phyloP scores from a whole-genome alignment of 768 basidiomycete species.

The Ephemerocybe angulata region DNA sequence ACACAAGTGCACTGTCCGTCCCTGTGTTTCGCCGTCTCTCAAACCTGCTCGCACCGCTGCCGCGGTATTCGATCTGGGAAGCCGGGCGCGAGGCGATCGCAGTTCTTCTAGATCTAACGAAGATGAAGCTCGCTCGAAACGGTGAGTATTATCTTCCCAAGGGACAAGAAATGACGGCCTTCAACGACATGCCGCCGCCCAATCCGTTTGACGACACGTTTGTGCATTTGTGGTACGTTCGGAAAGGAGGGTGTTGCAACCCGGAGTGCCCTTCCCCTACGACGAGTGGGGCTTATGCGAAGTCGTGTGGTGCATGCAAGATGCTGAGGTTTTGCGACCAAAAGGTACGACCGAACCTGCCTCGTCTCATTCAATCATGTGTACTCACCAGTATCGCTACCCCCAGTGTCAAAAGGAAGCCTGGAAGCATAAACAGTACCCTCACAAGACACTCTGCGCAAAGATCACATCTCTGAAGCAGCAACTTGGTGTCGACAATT shows the following conservation, averaged over 20 bases:
- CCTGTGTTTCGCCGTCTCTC: too few relatives aligned
- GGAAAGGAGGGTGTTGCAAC: neutral
- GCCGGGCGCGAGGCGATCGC: too few relatives aligned
- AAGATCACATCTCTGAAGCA: neutral
- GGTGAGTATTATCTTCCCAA: too few relatives aligned
- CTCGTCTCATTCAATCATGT: neutral
- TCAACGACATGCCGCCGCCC: too few relatives aligned
- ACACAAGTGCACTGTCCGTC: too few relatives aligned
- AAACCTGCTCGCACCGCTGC: too few relatives aligned
- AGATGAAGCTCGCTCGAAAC: too few relatives aligned
- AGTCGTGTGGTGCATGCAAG: neutral
- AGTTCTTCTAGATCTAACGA: too few relatives aligned
- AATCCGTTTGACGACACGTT: too few relatives aligned
- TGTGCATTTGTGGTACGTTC: too few relatives aligned
- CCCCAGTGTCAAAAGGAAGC: neutral
- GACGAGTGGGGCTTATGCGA: neutral
- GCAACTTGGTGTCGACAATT: neutral
- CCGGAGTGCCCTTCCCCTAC: neutral
- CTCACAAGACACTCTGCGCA: neutral
- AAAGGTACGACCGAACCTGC: neutral
- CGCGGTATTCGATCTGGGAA: too few relatives aligned
- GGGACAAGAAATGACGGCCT: too few relatives aligned
- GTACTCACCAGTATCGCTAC: neutral
- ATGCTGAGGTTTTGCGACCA: neutral
- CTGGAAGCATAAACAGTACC: neutral